Percentiles rank a stretch among this genome's conserved stretches.
Conservation (phyloP, 148 eudicot species). For the Fagopyrum tataricum region DNA sequence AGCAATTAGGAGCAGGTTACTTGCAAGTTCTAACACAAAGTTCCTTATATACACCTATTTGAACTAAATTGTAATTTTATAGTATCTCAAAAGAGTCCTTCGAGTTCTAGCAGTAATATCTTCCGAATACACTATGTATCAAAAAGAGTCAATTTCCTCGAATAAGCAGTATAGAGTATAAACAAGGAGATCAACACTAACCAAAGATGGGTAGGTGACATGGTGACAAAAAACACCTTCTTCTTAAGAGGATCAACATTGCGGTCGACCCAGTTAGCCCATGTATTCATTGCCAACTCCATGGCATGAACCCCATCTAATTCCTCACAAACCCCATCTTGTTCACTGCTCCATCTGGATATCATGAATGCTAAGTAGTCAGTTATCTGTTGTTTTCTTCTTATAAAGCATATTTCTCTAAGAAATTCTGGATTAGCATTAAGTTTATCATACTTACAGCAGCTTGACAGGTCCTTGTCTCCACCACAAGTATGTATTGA, state of each 20-base stretch:
- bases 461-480: slow-evolving; percentile 86
- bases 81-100: background rate
- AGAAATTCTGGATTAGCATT: background rate
- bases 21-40: background rate
- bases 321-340: slow-evolving; percentile 72
- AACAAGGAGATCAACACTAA: slow-evolving; percentile 25
- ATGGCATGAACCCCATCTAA: slow-evolving; percentile 65
- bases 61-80: background rate
- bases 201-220: slow-evolving; percentile 93
- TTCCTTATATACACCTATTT: background rate
- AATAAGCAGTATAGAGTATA: background rate
- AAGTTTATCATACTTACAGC: slow-evolving; percentile 39
- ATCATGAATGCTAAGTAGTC: slow-evolving; percentile 11
- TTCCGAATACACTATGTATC: background rate
- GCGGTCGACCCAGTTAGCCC: slow-evolving; percentile 78
- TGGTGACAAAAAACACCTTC: slow-evolving; percentile 77
- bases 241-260: slow-evolving; percentile 51
- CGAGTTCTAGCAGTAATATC: background rate
- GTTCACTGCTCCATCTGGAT: slow-evolving; percentile 66
- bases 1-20: too few species aligned
- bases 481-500: slow-evolving; percentile 93
- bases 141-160: background rate
- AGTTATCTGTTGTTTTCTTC: slow-evolving; percentile 4
- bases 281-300: slow-evolving; percentile 91
- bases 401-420: background rate